phyloP scores from a whole-genome alignment of 2,329 filamentous ascomycete species.

The Colletotrichum tofieldiae region DNA sequence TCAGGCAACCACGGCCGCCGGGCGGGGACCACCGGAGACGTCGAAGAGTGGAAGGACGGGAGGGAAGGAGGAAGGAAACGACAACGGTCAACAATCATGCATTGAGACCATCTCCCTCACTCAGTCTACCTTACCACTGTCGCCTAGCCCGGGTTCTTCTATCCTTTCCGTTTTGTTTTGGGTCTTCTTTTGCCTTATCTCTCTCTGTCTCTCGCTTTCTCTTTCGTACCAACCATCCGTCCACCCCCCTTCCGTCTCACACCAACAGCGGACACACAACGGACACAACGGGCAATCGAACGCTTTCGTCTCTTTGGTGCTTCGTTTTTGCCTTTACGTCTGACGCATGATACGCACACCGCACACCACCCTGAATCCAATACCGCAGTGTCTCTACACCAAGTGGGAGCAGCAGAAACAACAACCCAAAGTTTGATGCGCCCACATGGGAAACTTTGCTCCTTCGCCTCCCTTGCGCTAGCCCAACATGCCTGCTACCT shows the following conservation, averaged over 20 bases:
- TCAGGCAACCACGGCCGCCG: slow-evolving; percentile 1
- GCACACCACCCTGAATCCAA: slow-evolving; percentile 14
- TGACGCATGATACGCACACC: slow-evolving; percentile 7
- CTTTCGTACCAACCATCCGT: background rate
- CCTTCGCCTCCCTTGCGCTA: slow-evolving; percentile 14
- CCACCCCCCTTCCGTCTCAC: background rate
- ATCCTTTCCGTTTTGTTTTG: background rate
- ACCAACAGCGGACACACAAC: background rate
- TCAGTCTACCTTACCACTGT: slow-evolving; percentile 24
- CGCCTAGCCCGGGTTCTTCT: slow-evolving; percentile 21
- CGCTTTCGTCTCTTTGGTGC: slow-evolving; percentile 1
- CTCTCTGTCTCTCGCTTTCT: background rate
- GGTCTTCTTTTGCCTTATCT: background rate
- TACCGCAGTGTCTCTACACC: background rate
- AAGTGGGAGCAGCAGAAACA: slow-evolving; percentile 35
- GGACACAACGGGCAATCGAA: background rate
- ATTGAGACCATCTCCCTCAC: slow-evolving; percentile 3
- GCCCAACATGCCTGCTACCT: slow-evolving; percentile 10
- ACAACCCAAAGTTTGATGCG: slow-evolving; percentile 25
- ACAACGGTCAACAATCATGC: slow-evolving; percentile 19
- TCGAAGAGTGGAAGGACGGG: background rate
- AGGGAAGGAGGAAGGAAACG: background rate
- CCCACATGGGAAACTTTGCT: slow-evolving; percentile 36
- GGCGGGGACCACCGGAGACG: background rate
- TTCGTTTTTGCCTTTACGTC: slow-evolving; percentile 21